Conservation (phyloP, 1,284 basidiomycete species). For the Fomes fomentarius region DNA sequence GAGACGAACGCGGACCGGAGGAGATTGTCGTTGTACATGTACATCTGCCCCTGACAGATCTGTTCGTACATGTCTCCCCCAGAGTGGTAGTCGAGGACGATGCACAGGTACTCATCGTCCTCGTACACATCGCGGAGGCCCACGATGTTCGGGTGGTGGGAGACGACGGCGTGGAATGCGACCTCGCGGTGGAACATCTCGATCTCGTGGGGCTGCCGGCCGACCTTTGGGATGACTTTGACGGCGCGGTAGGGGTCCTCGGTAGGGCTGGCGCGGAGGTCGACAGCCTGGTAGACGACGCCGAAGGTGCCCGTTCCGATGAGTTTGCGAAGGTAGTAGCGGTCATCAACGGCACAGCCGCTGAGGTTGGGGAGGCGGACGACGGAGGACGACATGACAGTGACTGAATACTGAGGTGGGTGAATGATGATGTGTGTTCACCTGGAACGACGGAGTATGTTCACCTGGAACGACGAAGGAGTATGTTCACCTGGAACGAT, state of each 20-base stretch:
- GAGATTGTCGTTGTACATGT: constrained; percentile 52
- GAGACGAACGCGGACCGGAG: constrained; percentile 58
- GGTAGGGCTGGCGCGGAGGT: constrained; percentile 18
- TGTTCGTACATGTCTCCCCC: constrained; percentile 68
- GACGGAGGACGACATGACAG: constrained; percentile 2
- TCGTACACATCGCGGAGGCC: constrained; percentile 61
- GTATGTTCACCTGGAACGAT: too few relatives aligned
- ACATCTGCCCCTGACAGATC: constrained; percentile 53
- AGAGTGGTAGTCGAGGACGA: constrained; percentile 64
- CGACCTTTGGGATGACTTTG: constrained; percentile 31
- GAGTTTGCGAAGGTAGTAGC: constrained; percentile 17
- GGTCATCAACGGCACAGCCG: constrained; percentile 8
- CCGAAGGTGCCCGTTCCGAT: constrained; percentile 36
- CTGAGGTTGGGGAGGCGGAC: constrained; percentile 19
- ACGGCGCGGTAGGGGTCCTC: constrained; percentile 23
- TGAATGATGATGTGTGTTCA: too few relatives aligned
- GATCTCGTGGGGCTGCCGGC: not conserved
- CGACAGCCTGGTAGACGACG: constrained; percentile 36
- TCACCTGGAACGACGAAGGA: too few relatives aligned
- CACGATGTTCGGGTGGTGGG: constrained; percentile 59
- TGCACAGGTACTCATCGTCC: constrained; percentile 56
- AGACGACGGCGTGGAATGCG: constrained; percentile 55
- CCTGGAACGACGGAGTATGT: too few relatives aligned
- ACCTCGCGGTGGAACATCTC: constrained; percentile 27
- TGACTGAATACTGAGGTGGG: too few relatives aligned